A percentile compares a stretch with the other conserved stretches of the same genome.
phyloP scores from a whole-genome alignment of 2,329 filamentous ascomycete species.

The Calycina marina region DNA sequence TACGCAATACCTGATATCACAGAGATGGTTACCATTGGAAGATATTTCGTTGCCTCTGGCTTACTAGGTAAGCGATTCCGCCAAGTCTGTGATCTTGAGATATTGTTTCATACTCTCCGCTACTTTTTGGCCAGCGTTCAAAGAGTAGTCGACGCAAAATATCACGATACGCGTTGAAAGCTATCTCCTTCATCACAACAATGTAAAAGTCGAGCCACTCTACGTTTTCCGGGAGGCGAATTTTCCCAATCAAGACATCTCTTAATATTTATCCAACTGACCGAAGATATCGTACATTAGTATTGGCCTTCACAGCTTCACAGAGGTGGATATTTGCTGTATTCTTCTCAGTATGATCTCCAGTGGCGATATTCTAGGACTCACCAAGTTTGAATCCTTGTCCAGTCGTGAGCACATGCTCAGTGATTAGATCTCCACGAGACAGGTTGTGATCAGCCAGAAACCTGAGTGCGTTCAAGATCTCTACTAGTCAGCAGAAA shows the following conservation, averaged over 20 bases:
- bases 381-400: conserved; percentile 8
- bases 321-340: conserved; percentile 5
- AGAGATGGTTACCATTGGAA: conserved; percentile 10
- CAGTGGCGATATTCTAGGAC: conserved; percentile 1
- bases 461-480: conserved; percentile 2
- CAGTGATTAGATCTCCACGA: conserved; percentile 4
- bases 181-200: conserved; percentile 2
- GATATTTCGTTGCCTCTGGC: conserved; percentile 8
- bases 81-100: conserved; percentile 8
- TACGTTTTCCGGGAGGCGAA: conserved; percentile 2
- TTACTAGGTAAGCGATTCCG: conserved; percentile 8
- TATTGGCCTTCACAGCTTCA: conserved; percentile 2
- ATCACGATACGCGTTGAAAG: conserved; percentile 5
- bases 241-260: not conserved
- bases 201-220: conserved; percentile 4
- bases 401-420: conserved; percentile 5
- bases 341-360: conserved; percentile 3
- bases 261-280: conserved; percentile 2
- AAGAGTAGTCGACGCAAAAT: conserved; percentile 4
- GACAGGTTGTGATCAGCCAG: conserved; percentile 5
- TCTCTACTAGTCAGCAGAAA: too few relatives aligned
- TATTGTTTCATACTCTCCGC: conserved; percentile 6
- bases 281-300: conserved; percentile 5
- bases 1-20: too few relatives aligned
- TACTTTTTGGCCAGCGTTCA: conserved; percentile 1